phyloP scores from a whole-genome alignment of 768 basidiomycete genomes.

The Saitozyma sp. region DNA sequence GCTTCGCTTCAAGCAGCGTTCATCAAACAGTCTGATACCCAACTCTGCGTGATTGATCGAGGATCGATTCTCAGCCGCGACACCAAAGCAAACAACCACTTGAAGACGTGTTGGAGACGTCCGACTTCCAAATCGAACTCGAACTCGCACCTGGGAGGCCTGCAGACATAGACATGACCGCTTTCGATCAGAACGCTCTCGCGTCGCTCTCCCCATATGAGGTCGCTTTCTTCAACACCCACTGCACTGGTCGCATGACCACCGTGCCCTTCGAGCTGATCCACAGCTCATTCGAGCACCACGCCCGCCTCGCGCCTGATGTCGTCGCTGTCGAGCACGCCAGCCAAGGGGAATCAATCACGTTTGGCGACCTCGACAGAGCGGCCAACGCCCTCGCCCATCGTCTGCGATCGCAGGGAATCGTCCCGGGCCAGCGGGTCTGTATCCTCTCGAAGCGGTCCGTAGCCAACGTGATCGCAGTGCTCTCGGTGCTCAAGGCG shows the following conservation, averaged over 20 bases:
- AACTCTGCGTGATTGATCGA: too few species aligned
- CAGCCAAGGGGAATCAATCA: conserved; percentile 54
- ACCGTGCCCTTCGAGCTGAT: conserved; percentile 57
- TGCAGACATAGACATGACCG: not conserved
- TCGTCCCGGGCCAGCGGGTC: conserved; percentile 59
- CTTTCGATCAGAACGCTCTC: not conserved
- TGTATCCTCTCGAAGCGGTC: conserved; percentile 62
- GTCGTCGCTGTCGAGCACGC: conserved; percentile 60
- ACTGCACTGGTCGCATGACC: not conserved
- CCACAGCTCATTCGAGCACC: conserved; percentile 62
- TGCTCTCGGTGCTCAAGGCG: conserved; percentile 62
- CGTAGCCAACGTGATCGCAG: conserved; percentile 60
- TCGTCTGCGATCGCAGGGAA: conserved; percentile 56
- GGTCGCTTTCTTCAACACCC: not conserved
- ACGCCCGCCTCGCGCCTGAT: conserved; percentile 56
- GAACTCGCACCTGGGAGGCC: too few species aligned
- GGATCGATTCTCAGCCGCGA: too few species aligned
- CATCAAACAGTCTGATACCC: too few species aligned
- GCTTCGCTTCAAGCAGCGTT: too few species aligned
- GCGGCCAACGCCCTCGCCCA: conserved; percentile 58
- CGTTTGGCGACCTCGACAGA: conserved; percentile 60
- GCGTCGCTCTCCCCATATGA: not conserved
- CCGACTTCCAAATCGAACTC: too few species aligned
- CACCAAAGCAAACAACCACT: too few species aligned
- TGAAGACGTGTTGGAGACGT: too few species aligned